Evolutionary conservation across 202 grass and related monocot genomes (phyloP).

Genomic region (Digitaria exilis): DNA sequence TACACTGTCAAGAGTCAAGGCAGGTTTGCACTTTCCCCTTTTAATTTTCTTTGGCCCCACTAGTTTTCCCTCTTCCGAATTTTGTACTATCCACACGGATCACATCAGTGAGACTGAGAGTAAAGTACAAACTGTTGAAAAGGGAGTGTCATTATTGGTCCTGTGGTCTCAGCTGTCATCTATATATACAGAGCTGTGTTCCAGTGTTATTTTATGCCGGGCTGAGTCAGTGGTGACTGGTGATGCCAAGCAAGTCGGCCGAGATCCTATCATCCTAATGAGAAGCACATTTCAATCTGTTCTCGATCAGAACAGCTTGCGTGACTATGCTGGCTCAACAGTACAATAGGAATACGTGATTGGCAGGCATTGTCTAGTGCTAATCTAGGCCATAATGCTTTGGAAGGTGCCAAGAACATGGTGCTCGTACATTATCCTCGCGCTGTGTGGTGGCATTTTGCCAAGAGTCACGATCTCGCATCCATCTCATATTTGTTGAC

Average conservation of each 20-base stretch:
- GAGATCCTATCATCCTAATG: not conserved
- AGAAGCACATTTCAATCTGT: not conserved
- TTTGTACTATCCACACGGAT: too few species aligned
- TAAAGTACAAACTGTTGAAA: not conserved
- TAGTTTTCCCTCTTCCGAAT: too few species aligned
- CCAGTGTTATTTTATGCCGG: not conserved
- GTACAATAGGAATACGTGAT: not conserved
- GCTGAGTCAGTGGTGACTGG: slow-evolving; percentile 14
- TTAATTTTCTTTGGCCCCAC: too few species aligned
- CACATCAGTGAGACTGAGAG: not conserved
- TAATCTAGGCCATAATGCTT: not conserved
- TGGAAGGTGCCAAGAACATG: not conserved
- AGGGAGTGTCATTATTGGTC: not conserved
- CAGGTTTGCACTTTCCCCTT: too few species aligned
- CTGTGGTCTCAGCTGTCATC: not conserved
- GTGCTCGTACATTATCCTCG: not conserved
- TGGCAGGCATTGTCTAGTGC: not conserved
- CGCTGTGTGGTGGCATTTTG: not conserved
- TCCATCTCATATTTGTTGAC: not conserved
- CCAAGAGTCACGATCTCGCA: not conserved
- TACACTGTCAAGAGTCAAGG: too few species aligned
- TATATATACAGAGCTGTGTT: not conserved
- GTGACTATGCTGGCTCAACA: not conserved
- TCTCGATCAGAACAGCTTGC: not conserved
- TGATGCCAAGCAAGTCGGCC: not conserved